Conservation (phyloP, 805 yeast species). For the Barnettozyma wickerhamii region DNA sequence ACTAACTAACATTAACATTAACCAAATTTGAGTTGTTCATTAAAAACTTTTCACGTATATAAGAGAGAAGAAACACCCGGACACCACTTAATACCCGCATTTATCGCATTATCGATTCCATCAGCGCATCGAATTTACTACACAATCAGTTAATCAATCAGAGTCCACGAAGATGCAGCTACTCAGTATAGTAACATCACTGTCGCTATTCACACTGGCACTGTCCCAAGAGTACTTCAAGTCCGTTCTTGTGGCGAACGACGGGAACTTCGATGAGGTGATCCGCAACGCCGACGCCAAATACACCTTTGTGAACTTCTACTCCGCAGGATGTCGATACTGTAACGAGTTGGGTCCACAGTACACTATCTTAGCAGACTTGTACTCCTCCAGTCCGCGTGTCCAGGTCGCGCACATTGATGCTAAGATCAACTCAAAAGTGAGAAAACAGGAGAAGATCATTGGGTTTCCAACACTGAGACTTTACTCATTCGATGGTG, state of each 20-base stretch:
- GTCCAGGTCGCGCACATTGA: constrained; percentile 34
- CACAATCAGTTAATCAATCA: too few species aligned
- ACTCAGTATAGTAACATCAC: too few species aligned
- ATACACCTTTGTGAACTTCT: constrained; percentile 30
- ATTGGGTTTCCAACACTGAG: constrained; percentile 46
- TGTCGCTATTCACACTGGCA: too few species aligned
- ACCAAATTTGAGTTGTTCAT: too few species aligned
- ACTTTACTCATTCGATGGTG: constrained; percentile 39
- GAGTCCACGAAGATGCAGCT: too few species aligned
- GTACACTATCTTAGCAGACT: constrained; percentile 37
- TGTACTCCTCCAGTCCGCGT: constrained; percentile 34
- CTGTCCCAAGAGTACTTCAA: constrained; percentile 6
- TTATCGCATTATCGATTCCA: too few species aligned
- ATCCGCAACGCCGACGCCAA: constrained; percentile 17
- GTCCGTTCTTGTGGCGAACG: constrained; percentile 22
- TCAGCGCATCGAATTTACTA: too few species aligned
- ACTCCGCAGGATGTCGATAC: constrained; percentile 40
- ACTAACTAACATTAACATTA: too few species aligned
- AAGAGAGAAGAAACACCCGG: too few species aligned
- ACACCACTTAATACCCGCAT: too few species aligned
- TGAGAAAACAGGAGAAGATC: constrained; percentile 37
- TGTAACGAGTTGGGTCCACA: constrained; percentile 45
- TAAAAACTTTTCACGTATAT: too few species aligned
- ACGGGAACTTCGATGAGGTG: constrained; percentile 17
- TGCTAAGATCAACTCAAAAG: constrained; percentile 29